Evolutionary conservation across 169 alveolate species (phyloP), one percentile per base, ranked within the genome.

Genomic region (Eimeria tenella): DNA sequence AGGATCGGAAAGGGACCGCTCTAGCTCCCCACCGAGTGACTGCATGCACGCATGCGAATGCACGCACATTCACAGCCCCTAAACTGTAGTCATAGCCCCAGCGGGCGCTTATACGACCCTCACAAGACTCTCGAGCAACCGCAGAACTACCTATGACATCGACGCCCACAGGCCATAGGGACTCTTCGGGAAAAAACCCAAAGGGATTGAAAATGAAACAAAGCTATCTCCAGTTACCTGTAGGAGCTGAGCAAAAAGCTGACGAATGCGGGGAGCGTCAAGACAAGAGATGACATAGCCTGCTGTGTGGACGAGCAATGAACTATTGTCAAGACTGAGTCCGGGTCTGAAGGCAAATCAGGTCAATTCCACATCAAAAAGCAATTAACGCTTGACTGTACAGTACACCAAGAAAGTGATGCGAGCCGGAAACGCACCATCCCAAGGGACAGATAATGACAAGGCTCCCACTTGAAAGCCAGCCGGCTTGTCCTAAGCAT

Each of bases 201-300:
- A 31, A 31, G 42, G 42, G 42, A 31, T 31, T 31, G 42, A 31
- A 31, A 31, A 31, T 31, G 42, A 31, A 31, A 31, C 42, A 31
- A 31, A 31, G 42, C 42, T 0, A 31, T 31, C 42, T 23, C 49
- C 71, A 82, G 60, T 63, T 15, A 82, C 90, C 65, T 82, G 90
- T 7, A 82, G 56, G 55, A 82, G 90, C 74, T 58, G 71, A 5
- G 90, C 56, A 58, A 82, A 82, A 25, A 82, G 90, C 55, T 8
- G 25, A 19, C 90, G 90, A 53, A 82, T 82, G 75, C 90, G 74
- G 25, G 90, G 90, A 11, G 75, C 90, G 42, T 82, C 90, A 19
- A 82, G 75, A 31, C 90, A 82, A 19, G 90, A 82, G 49, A 82
- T 82, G 15, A 82, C 90, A 25, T 82, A 82, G 42, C 90, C 90